phyloP scores from a whole-genome alignment of 2,329 filamentous ascomycete species.

The Ophiosphaerella korrae region DNA sequence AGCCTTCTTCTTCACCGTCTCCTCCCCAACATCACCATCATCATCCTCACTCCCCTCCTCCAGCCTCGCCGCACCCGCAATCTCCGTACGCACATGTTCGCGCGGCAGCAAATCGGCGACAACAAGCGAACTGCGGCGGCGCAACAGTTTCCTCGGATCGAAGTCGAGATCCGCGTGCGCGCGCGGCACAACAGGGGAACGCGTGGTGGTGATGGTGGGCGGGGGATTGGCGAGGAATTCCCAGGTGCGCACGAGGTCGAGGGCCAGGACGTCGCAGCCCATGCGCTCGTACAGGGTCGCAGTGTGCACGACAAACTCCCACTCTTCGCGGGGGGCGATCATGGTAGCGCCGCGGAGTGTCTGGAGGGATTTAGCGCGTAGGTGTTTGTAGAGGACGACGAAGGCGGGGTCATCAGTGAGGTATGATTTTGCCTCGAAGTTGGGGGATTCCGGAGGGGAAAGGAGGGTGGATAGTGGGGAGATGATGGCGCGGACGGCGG shows the following conservation, averaged over 20 bases:
- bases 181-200: constrained; percentile 20
- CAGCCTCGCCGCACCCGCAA: constrained; percentile 24
- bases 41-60: constrained; percentile 23
- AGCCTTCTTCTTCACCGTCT: constrained; percentile 50
- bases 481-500: constrained; percentile 82
- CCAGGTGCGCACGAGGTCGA: constrained; percentile 85
- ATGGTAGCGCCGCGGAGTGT: constrained; percentile 85
- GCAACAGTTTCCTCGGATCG: constrained; percentile 71
- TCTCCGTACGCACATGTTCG: constrained; percentile 27
- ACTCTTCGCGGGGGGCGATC: constrained; percentile 78
- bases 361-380: constrained; percentile 80
- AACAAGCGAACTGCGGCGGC: constrained; percentile 75
- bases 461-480: constrained; percentile 78
- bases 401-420: constrained; percentile 89
- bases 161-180: constrained; percentile 38
- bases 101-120: constrained; percentile 70
- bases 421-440: constrained; percentile 77
- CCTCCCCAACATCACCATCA: constrained; percentile 49
- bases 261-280: constrained; percentile 88
- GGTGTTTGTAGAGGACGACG: constrained; percentile 82
- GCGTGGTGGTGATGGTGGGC: constrained; percentile 15
- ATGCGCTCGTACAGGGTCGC: constrained; percentile 84
- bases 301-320: constrained; percentile 87
- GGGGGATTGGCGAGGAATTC: constrained; percentile 67
- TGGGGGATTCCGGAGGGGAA: constrained; percentile 69